phyloP scores from a whole-genome alignment of 2,329 filamentous ascomycete genomes.

The Fusarium verrucosum region DNA sequence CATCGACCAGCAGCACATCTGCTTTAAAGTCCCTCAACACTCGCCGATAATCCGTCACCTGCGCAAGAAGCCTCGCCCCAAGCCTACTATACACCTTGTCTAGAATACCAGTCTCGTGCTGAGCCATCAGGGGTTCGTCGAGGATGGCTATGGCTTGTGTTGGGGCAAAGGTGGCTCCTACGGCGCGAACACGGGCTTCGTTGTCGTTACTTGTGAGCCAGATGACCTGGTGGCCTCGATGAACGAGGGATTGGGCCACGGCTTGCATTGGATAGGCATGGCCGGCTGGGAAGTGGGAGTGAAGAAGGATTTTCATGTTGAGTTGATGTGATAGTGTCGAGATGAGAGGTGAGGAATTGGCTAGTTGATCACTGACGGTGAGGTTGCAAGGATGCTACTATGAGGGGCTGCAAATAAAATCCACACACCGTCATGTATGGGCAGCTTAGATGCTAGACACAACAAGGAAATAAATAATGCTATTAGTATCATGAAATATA shows the following conservation, averaged over 20 bases:
- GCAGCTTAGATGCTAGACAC: not conserved
- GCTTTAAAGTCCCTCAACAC: conserved; percentile 44
- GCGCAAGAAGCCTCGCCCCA: conserved; percentile 46
- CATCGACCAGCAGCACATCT: conserved; percentile 51
- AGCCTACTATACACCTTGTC: conserved; percentile 44
- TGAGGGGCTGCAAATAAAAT: conserved; percentile 2
- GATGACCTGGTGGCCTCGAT: conserved; percentile 50
- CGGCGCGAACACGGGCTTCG: conserved; percentile 46
- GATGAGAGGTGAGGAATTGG: not conserved
- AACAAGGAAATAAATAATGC: not conserved
- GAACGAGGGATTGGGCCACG: conserved; percentile 50
- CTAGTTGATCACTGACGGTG: not conserved
- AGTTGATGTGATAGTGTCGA: not conserved
- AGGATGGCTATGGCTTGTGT: conserved; percentile 46
- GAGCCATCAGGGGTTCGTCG: conserved; percentile 45
- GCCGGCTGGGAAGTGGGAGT: conserved; percentile 53
- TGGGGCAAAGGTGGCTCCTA: conserved; percentile 49
- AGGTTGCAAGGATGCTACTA: conserved; percentile 1
- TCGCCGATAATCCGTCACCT: conserved; percentile 50
- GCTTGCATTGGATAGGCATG: conserved; percentile 54
- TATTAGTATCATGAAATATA: no score
- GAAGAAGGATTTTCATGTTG: conserved; percentile 51
- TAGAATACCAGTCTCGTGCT: conserved; percentile 46
- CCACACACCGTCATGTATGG: not conserved
- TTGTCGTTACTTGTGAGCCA: conserved; percentile 52